phyloP scores from a whole-genome alignment of 1,284 basidiomycete genomes.

The Ustilago nuda region DNA sequence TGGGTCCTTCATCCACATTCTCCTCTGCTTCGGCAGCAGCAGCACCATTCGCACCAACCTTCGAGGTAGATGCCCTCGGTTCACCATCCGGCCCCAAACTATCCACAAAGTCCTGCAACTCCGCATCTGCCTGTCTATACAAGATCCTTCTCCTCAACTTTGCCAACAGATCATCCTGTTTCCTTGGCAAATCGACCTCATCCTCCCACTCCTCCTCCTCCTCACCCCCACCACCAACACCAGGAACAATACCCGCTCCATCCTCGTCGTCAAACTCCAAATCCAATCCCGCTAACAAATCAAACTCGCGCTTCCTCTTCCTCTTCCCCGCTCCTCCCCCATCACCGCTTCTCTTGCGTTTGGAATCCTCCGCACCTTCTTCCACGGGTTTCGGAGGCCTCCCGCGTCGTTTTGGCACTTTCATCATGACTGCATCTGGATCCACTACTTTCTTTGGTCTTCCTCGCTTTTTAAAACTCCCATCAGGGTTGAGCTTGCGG shows the following conservation, averaged over 20 bases:
- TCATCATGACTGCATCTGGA: slow-evolving; percentile 36
- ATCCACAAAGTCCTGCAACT: slow-evolving; percentile 44
- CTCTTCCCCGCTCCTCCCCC: neutral
- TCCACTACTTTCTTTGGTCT: slow-evolving; percentile 43
- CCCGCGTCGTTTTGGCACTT: slow-evolving; percentile 42
- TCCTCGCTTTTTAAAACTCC: slow-evolving; percentile 35
- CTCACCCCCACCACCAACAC: slow-evolving; percentile 9
- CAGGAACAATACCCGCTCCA: slow-evolving; percentile 23
- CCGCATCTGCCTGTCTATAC: slow-evolving; percentile 44
- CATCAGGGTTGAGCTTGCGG: slow-evolving; percentile 45
- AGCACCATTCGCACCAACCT: slow-evolving; percentile 7
- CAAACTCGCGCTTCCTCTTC: slow-evolving; percentile 42
- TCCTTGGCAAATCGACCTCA: slow-evolving; percentile 21
- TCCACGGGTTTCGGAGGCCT: slow-evolving; percentile 29
- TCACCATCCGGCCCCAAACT: slow-evolving; percentile 28
- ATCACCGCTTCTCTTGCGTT: neutral
- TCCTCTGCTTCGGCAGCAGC: neutral
- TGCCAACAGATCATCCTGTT: slow-evolving; percentile 44
- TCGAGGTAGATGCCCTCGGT: slow-evolving; percentile 2
- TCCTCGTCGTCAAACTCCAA: slow-evolving; percentile 34
- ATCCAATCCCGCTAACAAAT: slow-evolving; percentile 42
- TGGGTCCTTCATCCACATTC: slow-evolving; percentile 22
- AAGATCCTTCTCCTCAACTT: slow-evolving; percentile 42
- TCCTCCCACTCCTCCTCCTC: slow-evolving; percentile 31
- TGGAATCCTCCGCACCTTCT: slow-evolving; percentile 13